A percentile compares a stretch with the other conserved stretches of the same genome.
Conservation (phyloP, 148 eudicot genomes). For the Polygonum maritimum region DNA sequence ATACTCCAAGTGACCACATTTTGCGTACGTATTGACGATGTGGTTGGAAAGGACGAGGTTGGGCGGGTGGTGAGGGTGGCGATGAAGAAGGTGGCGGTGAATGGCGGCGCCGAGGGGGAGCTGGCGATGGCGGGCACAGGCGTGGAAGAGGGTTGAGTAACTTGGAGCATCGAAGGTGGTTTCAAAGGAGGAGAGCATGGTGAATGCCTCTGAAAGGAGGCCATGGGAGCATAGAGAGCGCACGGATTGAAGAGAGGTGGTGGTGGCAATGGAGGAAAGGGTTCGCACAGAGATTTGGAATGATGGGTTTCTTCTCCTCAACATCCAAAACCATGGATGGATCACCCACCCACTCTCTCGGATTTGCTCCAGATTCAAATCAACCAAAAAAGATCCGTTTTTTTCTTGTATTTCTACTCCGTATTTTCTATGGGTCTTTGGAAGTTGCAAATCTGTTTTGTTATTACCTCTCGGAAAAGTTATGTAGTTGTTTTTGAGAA, state of each 20-base stretch:
- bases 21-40: constrained; percentile 14
- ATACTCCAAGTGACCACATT: constrained; percentile 13
- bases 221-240: constrained; percentile 10
- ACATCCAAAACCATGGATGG: constrained; percentile 12
- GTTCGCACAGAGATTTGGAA: not conserved
- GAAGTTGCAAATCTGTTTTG: too few species aligned
- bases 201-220: constrained; percentile 12
- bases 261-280: constrained; percentile 13
- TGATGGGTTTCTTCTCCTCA: constrained; percentile 1
- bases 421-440: too few species aligned
- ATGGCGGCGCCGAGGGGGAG: constrained; percentile 16
- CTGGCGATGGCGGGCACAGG: constrained; percentile 14
- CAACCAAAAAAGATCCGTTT: too few species aligned
- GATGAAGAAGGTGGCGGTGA: constrained; percentile 15
- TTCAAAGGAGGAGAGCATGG: constrained; percentile 10
- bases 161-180: constrained; percentile 13
- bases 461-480: too few species aligned
- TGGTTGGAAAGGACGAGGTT: constrained; percentile 9
- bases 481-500: too few species aligned
- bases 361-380: too few species aligned
- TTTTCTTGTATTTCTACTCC: too few species aligned
- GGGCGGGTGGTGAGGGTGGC: not conserved
- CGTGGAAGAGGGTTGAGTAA: constrained; percentile 11
- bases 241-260: constrained; percentile 4
- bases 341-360: too few species aligned